These are phyloP conservation scores for Eleusine coracana DNA, from an alignment of 176 grass and related monocot genomes.

Conservation along the genomic window DNA sequence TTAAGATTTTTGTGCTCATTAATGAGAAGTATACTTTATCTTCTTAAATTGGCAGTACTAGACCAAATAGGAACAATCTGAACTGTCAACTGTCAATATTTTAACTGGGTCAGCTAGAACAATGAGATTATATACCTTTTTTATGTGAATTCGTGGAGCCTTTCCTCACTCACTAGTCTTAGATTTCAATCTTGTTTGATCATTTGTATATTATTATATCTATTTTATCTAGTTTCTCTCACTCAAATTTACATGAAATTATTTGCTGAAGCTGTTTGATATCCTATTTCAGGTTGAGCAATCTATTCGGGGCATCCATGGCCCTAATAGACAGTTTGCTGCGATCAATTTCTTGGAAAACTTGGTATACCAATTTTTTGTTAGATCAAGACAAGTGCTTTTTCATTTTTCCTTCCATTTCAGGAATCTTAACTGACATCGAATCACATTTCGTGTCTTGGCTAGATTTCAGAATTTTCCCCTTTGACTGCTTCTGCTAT, in stretches of 20 bases:
- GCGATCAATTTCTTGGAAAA: slow-evolving; percentile 84
- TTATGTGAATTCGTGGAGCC: not conserved
- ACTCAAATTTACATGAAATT: not conserved
- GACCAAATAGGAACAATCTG: not conserved
- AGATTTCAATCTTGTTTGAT: slow-evolving; percentile 13
- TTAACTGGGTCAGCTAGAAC: slow-evolving; percentile 17
- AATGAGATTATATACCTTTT: slow-evolving; percentile 14
- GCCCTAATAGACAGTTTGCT: slow-evolving; percentile 66
- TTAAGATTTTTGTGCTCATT: slow-evolving; percentile 14
- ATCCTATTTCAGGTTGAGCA: slow-evolving; percentile 82
- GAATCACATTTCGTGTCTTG: slow-evolving; percentile 36
- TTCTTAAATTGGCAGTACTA: not conserved
- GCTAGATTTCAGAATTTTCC: slow-evolving; percentile 92
- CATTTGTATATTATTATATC: slow-evolving; percentile 2
- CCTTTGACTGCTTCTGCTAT: slow-evolving; percentile 89
- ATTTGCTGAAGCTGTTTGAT: slow-evolving; percentile 27
- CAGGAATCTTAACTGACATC: slow-evolving; percentile 7
- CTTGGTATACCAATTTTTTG: slow-evolving; percentile 60
- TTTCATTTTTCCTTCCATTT: not conserved
- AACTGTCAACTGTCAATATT: not conserved
- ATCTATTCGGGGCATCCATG: slow-evolving; percentile 70
- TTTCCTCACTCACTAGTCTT: not conserved
- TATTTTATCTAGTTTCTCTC: slow-evolving; percentile 7
- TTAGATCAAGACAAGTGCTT: slow-evolving; percentile 8
- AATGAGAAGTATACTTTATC: slow-evolving; percentile 19